phyloP scores from a whole-genome alignment of 331 rosid species.

The Prunus yedoensis region DNA sequence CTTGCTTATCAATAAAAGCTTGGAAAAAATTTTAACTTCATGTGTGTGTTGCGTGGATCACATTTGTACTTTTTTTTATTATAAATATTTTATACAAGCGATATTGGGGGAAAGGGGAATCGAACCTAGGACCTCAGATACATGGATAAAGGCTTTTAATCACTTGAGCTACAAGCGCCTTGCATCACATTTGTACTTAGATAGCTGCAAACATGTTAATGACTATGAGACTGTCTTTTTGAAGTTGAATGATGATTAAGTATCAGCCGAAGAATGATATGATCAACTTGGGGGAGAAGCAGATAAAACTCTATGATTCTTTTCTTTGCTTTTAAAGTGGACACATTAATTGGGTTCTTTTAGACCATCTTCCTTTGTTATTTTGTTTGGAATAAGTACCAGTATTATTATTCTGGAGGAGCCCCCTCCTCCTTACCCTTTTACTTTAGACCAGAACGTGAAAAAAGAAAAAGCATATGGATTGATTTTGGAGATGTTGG shows the following conservation, averaged over 20 bases:
- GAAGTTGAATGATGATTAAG: conserved; percentile 29
- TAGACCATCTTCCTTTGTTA: conserved; percentile 20
- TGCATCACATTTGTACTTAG: neutral
- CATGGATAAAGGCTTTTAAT: no score
- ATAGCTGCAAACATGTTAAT: conserved; percentile 17
- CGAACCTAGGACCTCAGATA: no score
- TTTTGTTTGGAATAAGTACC: conserved; percentile 13
- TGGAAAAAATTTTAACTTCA: neutral
- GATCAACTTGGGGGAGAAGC: conserved; percentile 43
- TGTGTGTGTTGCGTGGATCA: neutral
- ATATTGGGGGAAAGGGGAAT: no score
- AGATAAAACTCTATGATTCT: conserved; percentile 37
- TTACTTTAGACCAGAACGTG: conserved; percentile 31
- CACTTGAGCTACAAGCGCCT: no score
- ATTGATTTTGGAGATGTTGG: conserved; percentile 30
- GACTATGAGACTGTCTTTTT: conserved; percentile 24
- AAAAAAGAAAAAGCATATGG: conserved; percentile 26
- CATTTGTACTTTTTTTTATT: neutral
- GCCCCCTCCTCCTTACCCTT: conserved; percentile 12
- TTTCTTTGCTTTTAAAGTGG: conserved; percentile 40
- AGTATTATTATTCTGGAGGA: neutral
- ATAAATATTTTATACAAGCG: no score
- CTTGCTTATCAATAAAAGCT: neutral
- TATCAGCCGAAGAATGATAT: conserved; percentile 20
- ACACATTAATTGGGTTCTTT: conserved; percentile 30